Evolutionary conservation across 2,329 filamentous ascomycete species (phyloP), one percentile per base, ranked within the genome.

Genomic region (Claviceps paspali): DNA sequence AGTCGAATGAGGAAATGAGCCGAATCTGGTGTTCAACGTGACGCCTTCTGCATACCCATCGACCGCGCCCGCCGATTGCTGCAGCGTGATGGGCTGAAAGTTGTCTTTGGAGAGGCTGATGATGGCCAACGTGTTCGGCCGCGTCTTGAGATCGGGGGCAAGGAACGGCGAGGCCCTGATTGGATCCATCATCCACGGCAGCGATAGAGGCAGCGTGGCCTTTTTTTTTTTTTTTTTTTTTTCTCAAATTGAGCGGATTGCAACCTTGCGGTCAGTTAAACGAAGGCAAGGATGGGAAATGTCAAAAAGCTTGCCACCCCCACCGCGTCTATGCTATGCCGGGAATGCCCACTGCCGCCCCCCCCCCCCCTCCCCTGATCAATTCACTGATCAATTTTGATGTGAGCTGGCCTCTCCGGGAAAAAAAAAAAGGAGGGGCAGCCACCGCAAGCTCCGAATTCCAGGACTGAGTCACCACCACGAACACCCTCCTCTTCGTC

Each of bases 21-120:
- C 91, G 52, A 94, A 98, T 31, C 87, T 78, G 2, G 88, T 98
- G 61, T 94, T 96, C 38, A 87, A 75, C 2, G 85, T 80, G 33
- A 77, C 78, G 26, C 82, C 82, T 53, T 86, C 80, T 22, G 73
- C 71, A 49, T 86, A 86, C 41, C 81, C 82, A 51, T 78, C 71
- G 44, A 79, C 68, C 29, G 73, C 68, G 36, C 74, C 75, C 27
- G 72, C 67, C 17, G 68, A 67, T 22, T 72, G 63, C 44, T 71
- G 67, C 21, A 87, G 71, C 43, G 82, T 76, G 19, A 86, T 67
- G 6, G 88, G 85, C 28, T 86, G 68, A 44, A 87, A 76, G 43
- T 80, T 79, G 58, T 96, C 87, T 60, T 87, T 80, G 43, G 84
- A 88, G 36, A 98, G 72, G 54, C 94, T 83, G 40, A 95, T 68